These are phyloP conservation scores for Diutina sp. DNA, from an alignment of 1,139 yeast genomes.

Conservation along the genomic window DNA sequence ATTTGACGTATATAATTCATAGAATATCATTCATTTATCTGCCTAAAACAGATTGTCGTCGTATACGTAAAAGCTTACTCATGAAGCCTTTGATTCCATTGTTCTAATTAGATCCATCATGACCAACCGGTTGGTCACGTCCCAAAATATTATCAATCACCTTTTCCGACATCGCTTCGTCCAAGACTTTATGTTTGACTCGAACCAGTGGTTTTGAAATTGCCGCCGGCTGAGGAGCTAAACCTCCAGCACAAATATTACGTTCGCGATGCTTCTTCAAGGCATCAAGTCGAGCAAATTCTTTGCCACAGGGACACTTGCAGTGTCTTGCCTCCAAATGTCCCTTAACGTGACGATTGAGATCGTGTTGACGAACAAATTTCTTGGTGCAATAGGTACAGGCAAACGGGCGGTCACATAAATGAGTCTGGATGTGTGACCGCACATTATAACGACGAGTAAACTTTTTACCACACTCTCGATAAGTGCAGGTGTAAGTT, in stretches of 20 bases:
- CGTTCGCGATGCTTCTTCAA: slow-evolving; percentile 49
- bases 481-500: slow-evolving; percentile 59
- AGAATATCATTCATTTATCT: background rate
- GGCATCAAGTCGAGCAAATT: slow-evolving; percentile 84
- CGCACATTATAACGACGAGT: slow-evolving; percentile 88
- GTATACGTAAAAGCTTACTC: background rate
- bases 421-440: slow-evolving; percentile 93
- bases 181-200: background rate
- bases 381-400: slow-evolving; percentile 53
- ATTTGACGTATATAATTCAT: too few relatives aligned
- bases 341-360: slow-evolving; percentile 80
- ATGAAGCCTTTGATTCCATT: background rate
- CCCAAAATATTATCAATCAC: background rate
- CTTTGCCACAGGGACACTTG: slow-evolving; percentile 83
- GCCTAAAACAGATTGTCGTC: background rate
- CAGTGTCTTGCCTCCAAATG: slow-evolving; percentile 65
- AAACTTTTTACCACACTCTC: slow-evolving; percentile 74
- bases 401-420: slow-evolving; percentile 80
- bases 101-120: background rate
- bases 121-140: background rate
- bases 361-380: slow-evolving; percentile 85
- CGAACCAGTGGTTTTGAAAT: background rate
- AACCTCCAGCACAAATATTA: background rate
- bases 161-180: background rate
- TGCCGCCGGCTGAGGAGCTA: background rate